Percentiles rank a stretch among this genome's conserved stretches.
Conservation (phyloP, 768 basidiomycete genomes). For the Suillus sp. region DNA sequence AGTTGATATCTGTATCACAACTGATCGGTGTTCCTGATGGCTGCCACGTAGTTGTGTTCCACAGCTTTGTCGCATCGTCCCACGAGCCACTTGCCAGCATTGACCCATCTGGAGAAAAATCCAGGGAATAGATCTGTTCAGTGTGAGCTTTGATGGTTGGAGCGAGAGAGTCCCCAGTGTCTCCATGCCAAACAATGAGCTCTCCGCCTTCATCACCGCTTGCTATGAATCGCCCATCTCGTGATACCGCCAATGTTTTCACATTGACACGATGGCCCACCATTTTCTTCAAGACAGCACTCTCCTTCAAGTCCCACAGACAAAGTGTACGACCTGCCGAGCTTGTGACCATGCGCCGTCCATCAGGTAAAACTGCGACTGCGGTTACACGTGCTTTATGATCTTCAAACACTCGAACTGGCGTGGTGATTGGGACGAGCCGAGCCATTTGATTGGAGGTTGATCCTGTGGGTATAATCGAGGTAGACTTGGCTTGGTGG, state of each 20-base stretch:
- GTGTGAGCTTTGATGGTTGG: not conserved
- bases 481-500: not conserved
- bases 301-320: not conserved
- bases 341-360: not conserved
- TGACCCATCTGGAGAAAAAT: not conserved
- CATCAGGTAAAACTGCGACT: not conserved
- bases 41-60: not conserved
- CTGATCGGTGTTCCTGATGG: not conserved
- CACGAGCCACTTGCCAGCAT: slow-evolving; percentile 1
- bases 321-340: not conserved
- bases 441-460: not conserved
- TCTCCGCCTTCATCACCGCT: not conserved
- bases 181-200: not conserved
- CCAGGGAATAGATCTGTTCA: not conserved
- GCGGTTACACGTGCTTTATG: not conserved
- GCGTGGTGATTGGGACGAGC: not conserved
- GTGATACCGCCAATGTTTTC: not conserved
- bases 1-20: not conserved
- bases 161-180: not conserved
- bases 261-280: not conserved
- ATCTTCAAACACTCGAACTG: not conserved
- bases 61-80: not conserved
- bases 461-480: not conserved
- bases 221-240: not conserved
- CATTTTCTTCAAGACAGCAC: not conserved